phyloP scores from a whole-genome alignment of 2,329 filamentous ascomycete species.

The Clarireedia sp. region DNA sequence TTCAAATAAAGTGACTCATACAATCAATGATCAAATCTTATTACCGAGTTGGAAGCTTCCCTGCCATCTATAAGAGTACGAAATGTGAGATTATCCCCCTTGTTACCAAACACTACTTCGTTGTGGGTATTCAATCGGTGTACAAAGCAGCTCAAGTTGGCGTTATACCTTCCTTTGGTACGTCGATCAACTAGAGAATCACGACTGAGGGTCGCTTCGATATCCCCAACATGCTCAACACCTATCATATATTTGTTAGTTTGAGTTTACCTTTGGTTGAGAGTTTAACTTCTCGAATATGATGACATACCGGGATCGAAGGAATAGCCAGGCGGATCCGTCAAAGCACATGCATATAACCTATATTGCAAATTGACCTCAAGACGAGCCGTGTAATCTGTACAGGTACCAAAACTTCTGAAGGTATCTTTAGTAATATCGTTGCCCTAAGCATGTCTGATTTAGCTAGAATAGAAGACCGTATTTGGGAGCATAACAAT shows the following conservation, averaged over 20 bases:
- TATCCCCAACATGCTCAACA: slow-evolving; percentile 1
- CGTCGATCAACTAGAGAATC: not conserved
- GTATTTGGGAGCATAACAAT: not conserved
- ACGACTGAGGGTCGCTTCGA: not conserved
- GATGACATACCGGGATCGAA: slow-evolving; percentile 5
- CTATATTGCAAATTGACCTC: not conserved
- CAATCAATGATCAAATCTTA: slow-evolving; percentile 6
- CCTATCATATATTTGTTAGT: slow-evolving; percentile 2
- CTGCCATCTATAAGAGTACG: slow-evolving; percentile 4
- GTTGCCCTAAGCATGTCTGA: slow-evolving; percentile 1
- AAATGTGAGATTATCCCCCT: slow-evolving; percentile 11
- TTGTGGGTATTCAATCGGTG: not conserved
- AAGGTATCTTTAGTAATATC: slow-evolving; percentile 7
- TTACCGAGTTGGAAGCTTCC: not conserved
- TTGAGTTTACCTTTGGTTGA: not conserved
- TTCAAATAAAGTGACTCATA: too few species aligned
- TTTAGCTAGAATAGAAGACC: not conserved
- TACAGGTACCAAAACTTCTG: not conserved
- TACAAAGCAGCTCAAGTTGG: not conserved
- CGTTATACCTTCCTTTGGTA: not conserved
- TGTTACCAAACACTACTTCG: slow-evolving; percentile 11
- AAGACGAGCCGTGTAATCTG: not conserved
- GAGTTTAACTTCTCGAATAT: not conserved
- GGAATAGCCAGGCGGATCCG: slow-evolving; percentile 3
- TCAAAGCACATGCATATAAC: slow-evolving; percentile 7